Evolutionary conservation across 1,139 yeast genomes (phyloP).

Genomic region (Sugiyamaella novakii): DNA sequence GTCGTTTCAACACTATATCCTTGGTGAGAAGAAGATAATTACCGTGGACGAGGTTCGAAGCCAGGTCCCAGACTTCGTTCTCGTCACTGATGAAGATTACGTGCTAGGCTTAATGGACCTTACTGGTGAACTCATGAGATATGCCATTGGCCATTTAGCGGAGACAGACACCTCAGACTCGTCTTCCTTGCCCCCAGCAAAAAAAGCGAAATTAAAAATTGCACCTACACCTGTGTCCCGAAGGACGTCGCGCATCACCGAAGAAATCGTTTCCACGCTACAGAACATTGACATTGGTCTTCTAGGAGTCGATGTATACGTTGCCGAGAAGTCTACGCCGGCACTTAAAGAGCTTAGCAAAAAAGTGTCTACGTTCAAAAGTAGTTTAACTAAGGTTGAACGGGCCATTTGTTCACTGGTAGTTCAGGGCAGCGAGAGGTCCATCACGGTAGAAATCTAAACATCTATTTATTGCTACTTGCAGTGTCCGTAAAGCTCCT

Average conservation of each 20-base stretch:
- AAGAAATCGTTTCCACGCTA: slow-evolving; percentile 25
- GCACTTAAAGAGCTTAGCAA: slow-evolving; percentile 26
- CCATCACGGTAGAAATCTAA: neutral
- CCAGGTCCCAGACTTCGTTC: slow-evolving; percentile 20
- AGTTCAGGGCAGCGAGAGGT: slow-evolving; percentile 3
- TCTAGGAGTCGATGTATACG: slow-evolving; percentile 13
- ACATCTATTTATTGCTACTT: neutral
- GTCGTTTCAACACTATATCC: slow-evolving; percentile 43
- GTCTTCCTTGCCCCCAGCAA: neutral
- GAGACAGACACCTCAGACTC: neutral
- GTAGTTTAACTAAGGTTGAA: slow-evolving; percentile 33
- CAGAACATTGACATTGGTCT: slow-evolving; percentile 24
- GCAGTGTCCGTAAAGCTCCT: too few relatives aligned
- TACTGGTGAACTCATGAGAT: slow-evolving; percentile 50
- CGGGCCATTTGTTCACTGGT: slow-evolving; percentile 28
- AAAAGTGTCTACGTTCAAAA: slow-evolving; percentile 31
- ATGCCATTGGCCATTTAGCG: slow-evolving; percentile 36
- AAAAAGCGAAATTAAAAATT: slow-evolving; percentile 7
- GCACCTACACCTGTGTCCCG: slow-evolving; percentile 7
- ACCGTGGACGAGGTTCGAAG: slow-evolving; percentile 22
- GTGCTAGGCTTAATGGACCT: slow-evolving; percentile 48
- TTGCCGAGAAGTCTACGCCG: slow-evolving; percentile 14
- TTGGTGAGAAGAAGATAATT: slow-evolving; percentile 22
- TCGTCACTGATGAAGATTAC: slow-evolving; percentile 39
- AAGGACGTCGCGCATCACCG: slow-evolving; percentile 24